Evolutionary conservation across 352 stramenopile genomes (phyloP), one percentile per base, ranked within the genome.

Genomic region (Phytophthora podocarpi): DNA sequence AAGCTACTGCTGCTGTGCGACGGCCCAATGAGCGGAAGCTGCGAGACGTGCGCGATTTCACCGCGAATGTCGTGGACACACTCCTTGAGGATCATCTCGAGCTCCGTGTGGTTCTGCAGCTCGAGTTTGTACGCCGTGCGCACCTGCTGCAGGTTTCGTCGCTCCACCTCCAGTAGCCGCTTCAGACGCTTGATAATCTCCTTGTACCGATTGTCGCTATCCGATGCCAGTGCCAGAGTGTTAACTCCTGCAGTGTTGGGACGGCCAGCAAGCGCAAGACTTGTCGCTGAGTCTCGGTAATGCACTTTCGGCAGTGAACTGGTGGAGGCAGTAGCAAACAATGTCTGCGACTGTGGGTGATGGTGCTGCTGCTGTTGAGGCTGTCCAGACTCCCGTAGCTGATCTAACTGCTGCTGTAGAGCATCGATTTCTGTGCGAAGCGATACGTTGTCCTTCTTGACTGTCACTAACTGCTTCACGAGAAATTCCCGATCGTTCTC

Each of bases 401-500:
- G 65, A 35, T 91, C 68, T 12, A 91, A 13, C 20, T 95, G 72
- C 30, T 75, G 64, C 23, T 81, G 84, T 31, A 87, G 47, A 12
- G 51, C 48, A 3, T 91, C 81, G 23, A 82, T 58, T 42, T 89
- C 82, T 51, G 81, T 72, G 34, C 89, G 69, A 3, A 97, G 60
- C 12, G 82, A 76, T 27, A 87, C 85, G 34, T 97, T 97, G 51
- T 98, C 92, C 62, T 97, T 97, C 68, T 97, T 97, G 28, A 95
- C 86, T 3, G 72, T 83, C 26, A 97, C 92, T 15, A 98, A 85
- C 67, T 98, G 89, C 61, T 90, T 90, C 13, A 98, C 89, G 20
- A 98, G 83, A 41, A 96, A 97, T 57, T 97, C 89, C n/a, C 93
- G 79, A 72, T 98, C 93, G 56, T 98, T 93, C 54, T 98, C 90